Evolutionary conservation across 73 alveolate genomes (phyloP).

Genomic region (Tetrahymena borealis): DNA sequence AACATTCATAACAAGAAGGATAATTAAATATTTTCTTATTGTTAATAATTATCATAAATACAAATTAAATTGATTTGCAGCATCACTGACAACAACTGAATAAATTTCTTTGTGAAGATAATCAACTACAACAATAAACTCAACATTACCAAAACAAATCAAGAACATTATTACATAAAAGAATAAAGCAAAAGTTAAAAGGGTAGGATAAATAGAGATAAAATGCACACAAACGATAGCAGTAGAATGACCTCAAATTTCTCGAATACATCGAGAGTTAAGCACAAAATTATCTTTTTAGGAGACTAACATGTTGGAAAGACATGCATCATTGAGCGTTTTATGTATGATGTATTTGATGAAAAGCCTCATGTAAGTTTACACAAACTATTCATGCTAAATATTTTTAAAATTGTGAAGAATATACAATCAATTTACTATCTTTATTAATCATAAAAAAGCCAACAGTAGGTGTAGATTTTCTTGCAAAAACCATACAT

Average conservation of each 20-base stretch:
- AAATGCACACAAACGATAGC: slow-evolving; percentile 1
- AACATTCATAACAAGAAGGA: not conserved
- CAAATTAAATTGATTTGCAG: not conserved
- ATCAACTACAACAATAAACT: too few species aligned
- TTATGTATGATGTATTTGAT: slow-evolving; percentile 8
- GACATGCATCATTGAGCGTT: slow-evolving; percentile 1
- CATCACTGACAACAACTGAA: not conserved
- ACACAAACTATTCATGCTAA: not conserved
- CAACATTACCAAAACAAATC: too few species aligned
- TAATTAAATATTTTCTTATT: not conserved
- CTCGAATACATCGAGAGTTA: slow-evolving; percentile 6
- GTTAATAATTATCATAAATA: not conserved
- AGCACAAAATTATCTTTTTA: slow-evolving; percentile 10
- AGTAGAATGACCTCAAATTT: not conserved
- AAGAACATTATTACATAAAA: too few species aligned
- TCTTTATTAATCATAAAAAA: not conserved
- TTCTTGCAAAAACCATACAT: slow-evolving; percentile 46
- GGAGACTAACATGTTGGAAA: slow-evolving; percentile 8
- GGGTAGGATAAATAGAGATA: not conserved
- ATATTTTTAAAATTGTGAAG: too few species aligned
- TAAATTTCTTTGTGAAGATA: too few species aligned
- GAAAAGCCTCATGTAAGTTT: not conserved
- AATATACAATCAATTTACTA: not conserved
- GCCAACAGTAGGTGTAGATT: slow-evolving; percentile 45
- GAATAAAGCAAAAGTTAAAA: too few species aligned